Evolutionary conservation across 352 stramenopile species (phyloP).

Genomic region (Aphanomyces stellatus): DNA sequence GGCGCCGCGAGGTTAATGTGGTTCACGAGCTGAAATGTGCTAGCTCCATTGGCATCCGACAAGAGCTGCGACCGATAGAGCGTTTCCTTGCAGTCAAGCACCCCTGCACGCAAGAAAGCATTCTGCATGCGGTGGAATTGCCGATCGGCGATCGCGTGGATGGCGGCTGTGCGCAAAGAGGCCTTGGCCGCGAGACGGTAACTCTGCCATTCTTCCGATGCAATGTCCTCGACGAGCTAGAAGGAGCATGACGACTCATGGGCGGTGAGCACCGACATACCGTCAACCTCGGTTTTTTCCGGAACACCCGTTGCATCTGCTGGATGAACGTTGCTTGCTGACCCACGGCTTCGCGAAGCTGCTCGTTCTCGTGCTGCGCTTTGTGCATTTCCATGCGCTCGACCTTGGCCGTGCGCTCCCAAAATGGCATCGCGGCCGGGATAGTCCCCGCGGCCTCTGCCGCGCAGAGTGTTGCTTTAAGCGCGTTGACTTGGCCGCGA

Average conservation of each 20-base stretch:
- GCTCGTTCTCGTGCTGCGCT: neutral
- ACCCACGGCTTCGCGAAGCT: neutral
- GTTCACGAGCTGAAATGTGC: neutral
- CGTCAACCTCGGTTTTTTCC: neutral
- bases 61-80: neutral
- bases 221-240: neutral
- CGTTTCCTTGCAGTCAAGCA: neutral
- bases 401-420: neutral
- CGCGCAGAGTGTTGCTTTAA: no score
- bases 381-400: neutral
- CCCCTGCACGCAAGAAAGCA: neutral
- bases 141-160: constrained; percentile 3
- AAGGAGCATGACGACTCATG: no score
- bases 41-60: neutral
- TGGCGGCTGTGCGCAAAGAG: neutral
- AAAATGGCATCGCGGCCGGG: neutral
- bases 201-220: neutral
- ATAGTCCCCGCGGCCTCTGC: no score
- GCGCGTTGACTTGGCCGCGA: neutral
- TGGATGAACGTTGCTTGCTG: constrained; percentile 5
- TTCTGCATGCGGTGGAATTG: neutral
- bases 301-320: neutral
- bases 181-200: neutral
- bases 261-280: neutral
- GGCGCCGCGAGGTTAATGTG: neutral